These are phyloP conservation scores for Petunia hybrid DNA, from an alignment of 305 asterid species.

Conservation along the genomic window DNA sequence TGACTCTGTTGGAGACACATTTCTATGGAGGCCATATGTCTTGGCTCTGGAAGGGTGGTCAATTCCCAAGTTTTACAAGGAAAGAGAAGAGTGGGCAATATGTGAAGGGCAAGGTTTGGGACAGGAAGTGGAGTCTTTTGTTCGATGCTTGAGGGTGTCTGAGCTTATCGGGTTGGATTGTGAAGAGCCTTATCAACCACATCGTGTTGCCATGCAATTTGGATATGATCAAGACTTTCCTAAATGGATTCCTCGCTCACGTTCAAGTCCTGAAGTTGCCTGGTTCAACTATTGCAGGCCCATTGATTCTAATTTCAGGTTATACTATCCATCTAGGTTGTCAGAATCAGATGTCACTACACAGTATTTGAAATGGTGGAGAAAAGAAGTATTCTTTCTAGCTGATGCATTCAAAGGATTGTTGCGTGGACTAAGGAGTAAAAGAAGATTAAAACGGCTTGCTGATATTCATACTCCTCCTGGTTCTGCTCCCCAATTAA, in stretches of 20 bases:
- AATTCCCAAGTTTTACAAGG: conserved; percentile 39
- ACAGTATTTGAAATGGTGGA: conserved; percentile 53
- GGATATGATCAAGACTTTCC: conserved; percentile 60
- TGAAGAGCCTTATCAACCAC: conserved; percentile 50
- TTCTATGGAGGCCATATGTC: conserved; percentile 52
- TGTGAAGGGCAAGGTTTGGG: background rate
- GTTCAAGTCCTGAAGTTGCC: conserved; percentile 23
- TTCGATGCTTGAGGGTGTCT: conserved; percentile 41
- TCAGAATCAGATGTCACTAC: conserved; percentile 41
- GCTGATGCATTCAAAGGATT: conserved; percentile 30
- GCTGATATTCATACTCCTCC: conserved; percentile 34
- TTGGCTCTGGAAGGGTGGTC: conserved; percentile 42
- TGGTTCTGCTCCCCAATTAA: conserved; percentile 18
- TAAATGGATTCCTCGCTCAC: conserved; percentile 28
- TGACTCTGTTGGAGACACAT: conserved; percentile 42
- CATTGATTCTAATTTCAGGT: conserved; percentile 23
- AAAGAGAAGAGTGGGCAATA: conserved; percentile 34
- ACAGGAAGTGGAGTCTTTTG: conserved; percentile 38
- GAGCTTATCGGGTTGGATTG: conserved; percentile 50
- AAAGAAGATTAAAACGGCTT: conserved; percentile 5
- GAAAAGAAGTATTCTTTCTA: conserved; percentile 34
- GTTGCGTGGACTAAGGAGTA: conserved; percentile 33
- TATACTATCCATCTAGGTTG: conserved; percentile 45
- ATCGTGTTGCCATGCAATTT: conserved; percentile 57
- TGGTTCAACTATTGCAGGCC: conserved; percentile 39